Evolutionary conservation across 495 filamentous ascomycete genomes (phyloP), one percentile per base, ranked within the genome.

Genomic region (Neurospora africana): DNA sequence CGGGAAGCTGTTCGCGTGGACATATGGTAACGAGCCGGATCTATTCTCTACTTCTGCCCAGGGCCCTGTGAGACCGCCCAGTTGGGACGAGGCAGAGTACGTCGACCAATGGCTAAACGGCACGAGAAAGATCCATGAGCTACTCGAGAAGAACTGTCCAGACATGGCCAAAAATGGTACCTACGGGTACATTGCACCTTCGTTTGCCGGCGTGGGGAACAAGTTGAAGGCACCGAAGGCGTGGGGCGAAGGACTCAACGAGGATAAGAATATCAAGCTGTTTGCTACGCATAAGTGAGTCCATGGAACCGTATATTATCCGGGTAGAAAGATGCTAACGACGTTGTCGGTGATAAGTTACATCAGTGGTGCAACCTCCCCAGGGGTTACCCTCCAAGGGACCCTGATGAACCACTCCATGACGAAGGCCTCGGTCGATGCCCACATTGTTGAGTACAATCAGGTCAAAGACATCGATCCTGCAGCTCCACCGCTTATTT

Each of bases 11-110:
- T 81, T 86, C 33, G 79, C 80, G 71, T 91, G 88, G 89, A 86
- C 88, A 70, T 85, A 89, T 74, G 90, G 89, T 19, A 91, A 92
- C 72, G 90, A 92, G 79, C 89, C 89, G 0, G 89, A 92, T 75
- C 80, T 91, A 33, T 91, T 80, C 76, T 84, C 84, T 23, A 86
- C 84, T 4, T 86, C 85, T 36, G 74, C 84, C 15, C 86, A 87
- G 71, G 86, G 87, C 0, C 78, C 81, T 3, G 84, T 87, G 67
- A 79, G 89, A 36, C 86, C 88, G 13, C 47, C 83, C 0, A 78
- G 73, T 68, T 92, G 88, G 85, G 83, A 80, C 43, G 90, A 91
- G 75, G 76, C 76, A 47, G 81, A 83, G 37, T 91, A 88, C 76
- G 87, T 90, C 2, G 58, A 75, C n/a, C 84, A 92, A 75, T 92